Evolutionary conservation across 257 asterid genomes (phyloP).

Genomic region (Mitragyna speciosa): DNA sequence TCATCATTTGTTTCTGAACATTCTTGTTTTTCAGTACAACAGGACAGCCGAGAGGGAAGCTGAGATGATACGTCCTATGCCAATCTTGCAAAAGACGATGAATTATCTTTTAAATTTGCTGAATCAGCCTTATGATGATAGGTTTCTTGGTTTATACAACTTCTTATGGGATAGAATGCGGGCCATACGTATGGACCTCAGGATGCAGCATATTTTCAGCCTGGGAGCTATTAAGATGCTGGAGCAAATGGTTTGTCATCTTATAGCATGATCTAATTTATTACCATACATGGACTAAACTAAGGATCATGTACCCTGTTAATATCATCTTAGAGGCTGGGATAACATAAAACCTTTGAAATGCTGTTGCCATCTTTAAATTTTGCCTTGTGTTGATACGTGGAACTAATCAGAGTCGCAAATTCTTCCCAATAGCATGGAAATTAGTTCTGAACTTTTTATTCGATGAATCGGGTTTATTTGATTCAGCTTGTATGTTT

Average conservation of each 20-base stretch:
- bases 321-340: background rate
- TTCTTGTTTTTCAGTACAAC: conserved; percentile 59
- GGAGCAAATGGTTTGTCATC: conserved; percentile 86
- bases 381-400: background rate
- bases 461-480: background rate
- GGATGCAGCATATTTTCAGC: conserved; percentile 98
- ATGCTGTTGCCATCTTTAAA: background rate
- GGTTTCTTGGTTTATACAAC: conserved; percentile 85
- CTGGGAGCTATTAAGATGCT: conserved; percentile 78
- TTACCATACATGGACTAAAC: background rate
- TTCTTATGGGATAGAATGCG: conserved; percentile 99
- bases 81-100: conserved; percentile 80
- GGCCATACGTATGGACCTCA: conserved; percentile 96
- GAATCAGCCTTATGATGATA: conserved; percentile 70
- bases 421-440: background rate
- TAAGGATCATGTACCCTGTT: background rate
- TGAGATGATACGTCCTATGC: conserved; percentile 86
- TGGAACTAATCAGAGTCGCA: background rate
- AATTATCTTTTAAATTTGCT: conserved; percentile 80
- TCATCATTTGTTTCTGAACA: background rate
- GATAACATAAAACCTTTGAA: background rate
- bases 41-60: conserved; percentile 99
- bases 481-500: background rate
- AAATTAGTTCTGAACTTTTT: background rate
- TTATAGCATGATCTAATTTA: background rate